Evolutionary conservation across 768 basidiomycete species (phyloP).

Genomic region (Leccinum uliginosum): DNA sequence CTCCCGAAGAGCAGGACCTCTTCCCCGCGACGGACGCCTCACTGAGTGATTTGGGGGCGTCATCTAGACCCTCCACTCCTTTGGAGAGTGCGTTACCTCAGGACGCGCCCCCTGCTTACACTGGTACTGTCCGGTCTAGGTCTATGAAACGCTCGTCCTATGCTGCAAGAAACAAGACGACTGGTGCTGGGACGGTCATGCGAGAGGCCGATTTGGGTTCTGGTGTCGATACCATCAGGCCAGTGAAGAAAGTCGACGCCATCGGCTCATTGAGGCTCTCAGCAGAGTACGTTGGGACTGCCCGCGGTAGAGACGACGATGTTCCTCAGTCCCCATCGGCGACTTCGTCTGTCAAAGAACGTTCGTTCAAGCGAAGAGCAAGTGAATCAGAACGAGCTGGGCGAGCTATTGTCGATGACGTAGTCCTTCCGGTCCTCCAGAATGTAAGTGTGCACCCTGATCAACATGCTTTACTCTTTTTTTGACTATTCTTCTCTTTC

Average conservation of each 20-base stretch:
- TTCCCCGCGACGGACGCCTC: slow-evolving; percentile 33
- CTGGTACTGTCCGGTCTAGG: slow-evolving; percentile 58
- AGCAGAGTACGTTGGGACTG: slow-evolving; percentile 74
- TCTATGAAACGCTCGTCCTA: slow-evolving; percentile 70
- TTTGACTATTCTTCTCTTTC: slow-evolving; percentile 7
- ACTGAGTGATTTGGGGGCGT: slow-evolving; percentile 37
- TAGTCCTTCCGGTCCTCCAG: slow-evolving; percentile 75
- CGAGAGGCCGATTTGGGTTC: slow-evolving; percentile 81
- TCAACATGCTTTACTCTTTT: not conserved
- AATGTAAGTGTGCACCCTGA: slow-evolving; percentile 45
- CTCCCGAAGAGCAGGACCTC: slow-evolving; percentile 39
- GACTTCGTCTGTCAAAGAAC: slow-evolving; percentile 42
- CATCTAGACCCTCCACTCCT: slow-evolving; percentile 36
- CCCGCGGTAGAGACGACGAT: slow-evolving; percentile 52
- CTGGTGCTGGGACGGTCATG: slow-evolving; percentile 68
- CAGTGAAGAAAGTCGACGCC: slow-evolving; percentile 88
- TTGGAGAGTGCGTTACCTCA: slow-evolving; percentile 32
- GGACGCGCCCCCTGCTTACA: slow-evolving; percentile 73
- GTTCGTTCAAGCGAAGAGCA: slow-evolving; percentile 42
- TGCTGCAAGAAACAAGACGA: slow-evolving; percentile 61
- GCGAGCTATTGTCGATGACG: slow-evolving; percentile 69
- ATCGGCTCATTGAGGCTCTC: slow-evolving; percentile 72
- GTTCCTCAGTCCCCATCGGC: slow-evolving; percentile 38
- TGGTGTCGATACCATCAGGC: slow-evolving; percentile 87
- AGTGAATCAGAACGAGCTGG: slow-evolving; percentile 68